Evolutionary conservation across 2,329 filamentous ascomycete genomes (phyloP), one percentile per base, ranked within the genome.

Genomic region (Ascochyta rabiei): DNA sequence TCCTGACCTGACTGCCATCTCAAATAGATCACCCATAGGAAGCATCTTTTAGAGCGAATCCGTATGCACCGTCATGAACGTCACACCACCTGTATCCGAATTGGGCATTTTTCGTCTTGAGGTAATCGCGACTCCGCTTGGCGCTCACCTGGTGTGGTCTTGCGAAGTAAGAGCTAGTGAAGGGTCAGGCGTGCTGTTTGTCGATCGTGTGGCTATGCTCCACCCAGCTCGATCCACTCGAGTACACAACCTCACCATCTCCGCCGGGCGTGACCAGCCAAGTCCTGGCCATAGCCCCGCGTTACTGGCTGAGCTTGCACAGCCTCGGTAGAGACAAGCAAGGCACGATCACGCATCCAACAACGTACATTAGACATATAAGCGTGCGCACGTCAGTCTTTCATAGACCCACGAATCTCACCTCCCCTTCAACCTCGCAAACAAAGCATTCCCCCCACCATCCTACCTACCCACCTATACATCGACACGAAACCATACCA

Each of bases 121-220:
- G 15, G 38, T 16, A 26, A 6, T 10, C 13, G 15, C 16, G 21
- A 26, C 19, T 19, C 38, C 21, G 16, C 38, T 10, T 24, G 13
- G 15, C 21, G 6, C 18, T 26, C 19, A 10, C 38, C 21, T 10
- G 16, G 13, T 18, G 38, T 4, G 13, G n/a, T 26, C 13, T 6
- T 40, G 12, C 18, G 19, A 23, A 38, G 21, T 38, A 30, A 28
- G 39, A 21, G 21, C 39, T 49, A 30, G 9, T 8, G 23, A 42
- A 28, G 37, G 28, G 30, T 49, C 47, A 49, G 47, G 39, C 31
- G 49, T 6, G 19, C 46, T 28, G 16, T 38, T 16, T 13, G 31
- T 28, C 42, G 42, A 52, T 52, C 42, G 42, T 23, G 49, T 52
- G 49, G 49, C 42, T 46, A 35, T 46, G 49, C 42, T 35, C 42